Base-by-base conservation (phyloP, 2,329 filamentous ascomycete species). In the Aspergillus neotritici region DNA sequence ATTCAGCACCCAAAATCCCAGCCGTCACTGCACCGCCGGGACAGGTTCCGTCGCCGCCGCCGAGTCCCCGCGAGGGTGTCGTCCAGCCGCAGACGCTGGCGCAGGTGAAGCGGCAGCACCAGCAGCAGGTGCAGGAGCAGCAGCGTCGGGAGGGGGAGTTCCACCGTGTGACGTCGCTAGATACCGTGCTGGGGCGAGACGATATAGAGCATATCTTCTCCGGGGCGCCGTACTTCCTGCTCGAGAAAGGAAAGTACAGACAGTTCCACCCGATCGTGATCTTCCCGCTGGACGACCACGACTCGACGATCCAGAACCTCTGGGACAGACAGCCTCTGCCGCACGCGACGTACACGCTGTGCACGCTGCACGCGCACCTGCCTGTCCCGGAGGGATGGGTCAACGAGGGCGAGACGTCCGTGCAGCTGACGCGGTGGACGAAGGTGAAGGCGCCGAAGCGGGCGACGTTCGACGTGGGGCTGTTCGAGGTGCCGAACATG, bases 401-500 rank as follows among this genome's bases (percentile, higher is more conserved):
- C 11, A 42, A 57, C n/a, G 56, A 58, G 39, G 56, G 55, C 1
- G 54, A 59, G 2, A 54, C 57, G 1, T 61, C 60, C 13, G 55
- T 56, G 14, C 55, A 47, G 29, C 40, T 53, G 2, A 46, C 48
- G 16, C 46, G 53, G 40, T 58, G 54, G 58, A 52, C 46, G 41
- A 49, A 50, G 14, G 51, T 50, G 6, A 56, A 53, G 29, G 55
- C 55, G 3, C 48, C 50, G 10, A 69, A 60, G 48, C 54, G 65
- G 40, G 63, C 68, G 3, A 63, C 65, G 2, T 71, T 71, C 42
- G 69, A 72, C 33, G 50, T 71, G 3, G 68, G 68, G 2, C 61
- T 71, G 10, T 71, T 69, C 38, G 72, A 76, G 50, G 60, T 72
- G 2, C 72, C 72, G 0, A 74, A 71, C 44, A 75, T 75, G 72